Conservation (phyloP, 768 basidiomycete genomes). For the Pilatotrama ljubarskyi region DNA sequence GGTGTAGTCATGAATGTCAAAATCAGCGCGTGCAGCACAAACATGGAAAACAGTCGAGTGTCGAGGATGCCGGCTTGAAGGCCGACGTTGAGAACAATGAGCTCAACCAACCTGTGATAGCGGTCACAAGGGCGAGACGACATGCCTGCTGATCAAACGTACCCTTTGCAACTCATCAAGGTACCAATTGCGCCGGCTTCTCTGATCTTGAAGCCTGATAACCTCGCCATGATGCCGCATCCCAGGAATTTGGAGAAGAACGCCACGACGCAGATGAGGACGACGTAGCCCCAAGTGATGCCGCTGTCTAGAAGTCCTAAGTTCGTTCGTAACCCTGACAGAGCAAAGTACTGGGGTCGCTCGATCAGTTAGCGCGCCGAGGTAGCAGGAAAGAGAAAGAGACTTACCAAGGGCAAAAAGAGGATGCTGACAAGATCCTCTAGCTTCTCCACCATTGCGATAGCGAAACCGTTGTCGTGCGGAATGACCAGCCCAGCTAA, state of each 20-base stretch:
- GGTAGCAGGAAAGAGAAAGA: background rate
- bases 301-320: slow-evolving; percentile 71
- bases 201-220: slow-evolving; percentile 66
- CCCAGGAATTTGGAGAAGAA: slow-evolving; percentile 81
- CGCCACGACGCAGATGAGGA: slow-evolving; percentile 72
- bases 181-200: slow-evolving; percentile 83
- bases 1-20: slow-evolving; percentile 87
- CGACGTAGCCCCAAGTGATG: slow-evolving; percentile 77
- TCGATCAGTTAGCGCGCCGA: background rate
- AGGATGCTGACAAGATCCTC: slow-evolving; percentile 84
- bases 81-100: slow-evolving; percentile 91
- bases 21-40: slow-evolving; percentile 76
- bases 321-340: slow-evolving; percentile 80
- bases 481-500: slow-evolving; percentile 82
- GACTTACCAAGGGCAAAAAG: slow-evolving; percentile 72
- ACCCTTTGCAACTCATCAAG: slow-evolving; percentile 92
- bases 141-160: slow-evolving; percentile 21
- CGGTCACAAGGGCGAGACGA: background rate
- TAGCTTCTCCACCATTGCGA: slow-evolving; percentile 78
- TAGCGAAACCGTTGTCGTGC: slow-evolving; percentile 78
- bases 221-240: slow-evolving; percentile 59
- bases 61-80: slow-evolving; percentile 64
- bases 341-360: slow-evolving; percentile 64
- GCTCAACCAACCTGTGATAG: slow-evolving; percentile 63
- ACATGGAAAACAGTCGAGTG: slow-evolving; percentile 80